A percentile compares a stretch with the other conserved stretches of the same genome.
Conservation (phyloP, 129 eudicot genomes). For the Mikania micrantha region DNA sequence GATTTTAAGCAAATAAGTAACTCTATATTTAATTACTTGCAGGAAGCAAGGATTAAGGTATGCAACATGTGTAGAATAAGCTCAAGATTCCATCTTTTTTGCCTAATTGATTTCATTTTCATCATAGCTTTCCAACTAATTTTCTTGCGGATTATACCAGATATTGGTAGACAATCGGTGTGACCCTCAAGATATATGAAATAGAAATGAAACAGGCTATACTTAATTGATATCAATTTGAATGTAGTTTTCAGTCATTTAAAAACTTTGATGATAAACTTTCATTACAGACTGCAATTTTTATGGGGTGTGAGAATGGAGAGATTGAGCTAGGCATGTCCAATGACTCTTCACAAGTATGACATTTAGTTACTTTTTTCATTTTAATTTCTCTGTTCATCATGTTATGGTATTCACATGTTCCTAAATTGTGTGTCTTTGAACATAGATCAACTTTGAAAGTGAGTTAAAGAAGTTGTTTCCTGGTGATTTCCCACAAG, state of each 20-base stretch:
- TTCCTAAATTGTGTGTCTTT: background rate
- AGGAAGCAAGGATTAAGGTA: slow-evolving; percentile 91
- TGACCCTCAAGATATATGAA: too few species aligned
- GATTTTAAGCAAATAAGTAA: slow-evolving; percentile 7
- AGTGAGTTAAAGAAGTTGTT: slow-evolving; percentile 43
- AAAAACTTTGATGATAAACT: slow-evolving; percentile 15
- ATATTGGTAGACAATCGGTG: too few species aligned
- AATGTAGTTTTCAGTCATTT: too few species aligned
- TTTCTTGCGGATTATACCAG: too few species aligned
- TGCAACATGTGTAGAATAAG: slow-evolving; percentile 1
- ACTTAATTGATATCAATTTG: too few species aligned
- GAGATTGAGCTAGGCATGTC: slow-evolving; percentile 81
- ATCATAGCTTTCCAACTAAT: too few species aligned
- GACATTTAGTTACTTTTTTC: background rate
- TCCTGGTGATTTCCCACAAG: slow-evolving; percentile 42
- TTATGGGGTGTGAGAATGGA: slow-evolving; percentile 71
- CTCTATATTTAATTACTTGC: background rate
- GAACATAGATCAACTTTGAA: slow-evolving; percentile 61
- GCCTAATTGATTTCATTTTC: background rate
- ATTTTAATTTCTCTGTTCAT: too few species aligned
- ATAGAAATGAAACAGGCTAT: too few species aligned
- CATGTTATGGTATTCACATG: too few species aligned
- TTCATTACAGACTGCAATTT: too few species aligned
- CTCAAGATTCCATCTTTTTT: background rate
- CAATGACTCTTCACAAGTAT: slow-evolving; percentile 44